phyloP scores from a whole-genome alignment of 2,329 filamentous ascomycete species.

The Fusarium armeniacum region DNA sequence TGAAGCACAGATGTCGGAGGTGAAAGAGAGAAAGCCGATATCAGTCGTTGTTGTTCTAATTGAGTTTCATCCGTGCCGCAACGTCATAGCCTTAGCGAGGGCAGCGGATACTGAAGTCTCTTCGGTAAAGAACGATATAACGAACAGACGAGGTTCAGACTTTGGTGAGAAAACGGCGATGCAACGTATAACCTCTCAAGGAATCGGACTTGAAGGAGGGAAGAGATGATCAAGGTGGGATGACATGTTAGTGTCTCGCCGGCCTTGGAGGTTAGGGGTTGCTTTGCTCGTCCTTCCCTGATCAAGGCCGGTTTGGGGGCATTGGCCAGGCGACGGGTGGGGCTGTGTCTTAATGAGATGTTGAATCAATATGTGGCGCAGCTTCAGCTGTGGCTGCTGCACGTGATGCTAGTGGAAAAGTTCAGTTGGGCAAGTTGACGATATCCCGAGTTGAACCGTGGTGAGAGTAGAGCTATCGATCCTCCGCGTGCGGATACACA shows the following conservation, averaged over 20 bases:
- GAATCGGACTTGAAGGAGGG: constrained; percentile 45
- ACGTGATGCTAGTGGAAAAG: constrained; percentile 51
- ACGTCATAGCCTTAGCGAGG: constrained; percentile 48
- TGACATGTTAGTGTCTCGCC: constrained; percentile 46
- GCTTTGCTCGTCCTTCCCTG: constrained; percentile 39
- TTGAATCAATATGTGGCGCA: constrained; percentile 24
- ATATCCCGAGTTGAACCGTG: constrained; percentile 39
- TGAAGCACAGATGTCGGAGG: constrained; percentile 6
- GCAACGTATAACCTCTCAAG: constrained; percentile 31
- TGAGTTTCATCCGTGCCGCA: constrained; percentile 46
- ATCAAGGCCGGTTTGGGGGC: constrained; percentile 45
- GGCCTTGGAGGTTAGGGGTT: constrained; percentile 43
- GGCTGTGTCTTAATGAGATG: constrained; percentile 30
- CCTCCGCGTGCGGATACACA: constrained; percentile 35
- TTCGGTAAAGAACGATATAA: constrained; percentile 31
- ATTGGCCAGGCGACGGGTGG: constrained; percentile 53
- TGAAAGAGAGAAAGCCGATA: constrained; percentile 26
- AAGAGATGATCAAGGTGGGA: constrained; percentile 47
- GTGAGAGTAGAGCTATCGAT: constrained; percentile 45
- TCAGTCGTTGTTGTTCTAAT: constrained; percentile 36
- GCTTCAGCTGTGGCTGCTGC: constrained; percentile 33
- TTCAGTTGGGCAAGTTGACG: constrained; percentile 39
- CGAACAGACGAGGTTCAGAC: constrained; percentile 39
- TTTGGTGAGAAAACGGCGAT: constrained; percentile 23
- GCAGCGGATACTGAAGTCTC: constrained; percentile 28